Conservation (phyloP, 2,329 filamentous ascomycete genomes). For the Didymella segeticola region DNA sequence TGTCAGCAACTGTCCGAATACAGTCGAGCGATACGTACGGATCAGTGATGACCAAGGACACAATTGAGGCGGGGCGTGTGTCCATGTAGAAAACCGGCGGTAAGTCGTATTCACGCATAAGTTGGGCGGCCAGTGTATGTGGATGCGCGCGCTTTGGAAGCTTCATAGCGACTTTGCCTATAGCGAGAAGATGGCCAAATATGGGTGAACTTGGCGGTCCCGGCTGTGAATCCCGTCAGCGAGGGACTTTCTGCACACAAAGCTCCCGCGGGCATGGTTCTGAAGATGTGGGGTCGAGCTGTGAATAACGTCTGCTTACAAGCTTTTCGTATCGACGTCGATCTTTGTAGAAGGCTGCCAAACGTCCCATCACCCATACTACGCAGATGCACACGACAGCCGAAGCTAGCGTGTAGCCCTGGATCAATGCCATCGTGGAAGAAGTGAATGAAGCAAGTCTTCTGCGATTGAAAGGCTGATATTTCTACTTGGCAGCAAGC, state of each 20-base stretch:
- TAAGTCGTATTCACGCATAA: conserved; percentile 43
- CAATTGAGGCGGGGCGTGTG: conserved; percentile 18
- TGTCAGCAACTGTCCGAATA: background rate
- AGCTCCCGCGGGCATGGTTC: background rate
- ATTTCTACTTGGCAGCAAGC: background rate
- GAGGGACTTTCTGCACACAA: background rate
- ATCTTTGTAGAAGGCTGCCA: background rate
- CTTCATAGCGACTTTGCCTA: conserved; percentile 42
- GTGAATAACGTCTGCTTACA: background rate
- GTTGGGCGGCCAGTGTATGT: conserved; percentile 26
- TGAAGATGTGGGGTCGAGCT: no score
- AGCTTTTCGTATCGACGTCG: background rate
- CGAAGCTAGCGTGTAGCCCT: background rate
- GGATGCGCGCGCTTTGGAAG: conserved; percentile 47
- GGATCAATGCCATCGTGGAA: background rate
- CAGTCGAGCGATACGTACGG: background rate
- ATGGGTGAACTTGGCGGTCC: conserved; percentile 47
- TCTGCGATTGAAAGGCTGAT: background rate
- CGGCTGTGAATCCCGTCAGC: conserved; percentile 28
- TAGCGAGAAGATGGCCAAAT: conserved; percentile 45
- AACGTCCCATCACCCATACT: background rate
- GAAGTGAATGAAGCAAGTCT: background rate
- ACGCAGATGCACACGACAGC: background rate
- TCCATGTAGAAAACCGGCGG: conserved; percentile 51
- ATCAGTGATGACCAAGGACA: background rate